phyloP scores from a whole-genome alignment of 805 yeast genomes.

The Starmerella vaccinii region DNA sequence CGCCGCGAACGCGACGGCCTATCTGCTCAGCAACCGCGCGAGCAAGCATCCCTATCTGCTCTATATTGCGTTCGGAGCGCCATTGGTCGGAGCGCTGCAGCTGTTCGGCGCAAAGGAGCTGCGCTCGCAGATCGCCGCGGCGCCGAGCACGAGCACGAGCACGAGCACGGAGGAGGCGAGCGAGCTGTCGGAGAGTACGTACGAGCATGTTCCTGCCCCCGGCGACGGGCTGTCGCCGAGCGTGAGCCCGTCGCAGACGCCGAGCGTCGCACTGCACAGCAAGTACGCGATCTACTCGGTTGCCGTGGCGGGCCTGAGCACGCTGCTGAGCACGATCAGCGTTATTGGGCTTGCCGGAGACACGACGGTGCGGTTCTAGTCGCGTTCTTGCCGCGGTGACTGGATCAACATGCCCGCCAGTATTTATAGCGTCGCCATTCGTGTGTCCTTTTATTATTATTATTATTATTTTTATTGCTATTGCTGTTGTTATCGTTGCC shows the following conservation, averaged over 20 bases:
- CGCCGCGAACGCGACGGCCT: constrained; percentile 26
- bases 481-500: too few species aligned
- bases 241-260: background rate
- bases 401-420: too few species aligned
- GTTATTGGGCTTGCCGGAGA: constrained; percentile 27
- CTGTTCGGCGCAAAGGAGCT: constrained; percentile 24
- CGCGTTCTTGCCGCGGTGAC: too few species aligned
- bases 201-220: constrained; percentile 16
- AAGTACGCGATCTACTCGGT: constrained; percentile 22
- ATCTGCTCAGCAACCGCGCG: constrained; percentile 23
- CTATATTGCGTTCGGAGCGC: constrained; percentile 30
- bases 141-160: background rate
- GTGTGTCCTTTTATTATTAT: too few species aligned
- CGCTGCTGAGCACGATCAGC: constrained; percentile 20
- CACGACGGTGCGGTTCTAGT: constrained; percentile 5
- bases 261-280: constrained; percentile 7
- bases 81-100: constrained; percentile 26
- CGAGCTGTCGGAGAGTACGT: constrained; percentile 17
- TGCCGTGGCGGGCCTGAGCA: constrained; percentile 24
- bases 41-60: constrained; percentile 32
- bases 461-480: too few species aligned
- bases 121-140: constrained; percentile 10
- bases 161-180: constrained; percentile 10
- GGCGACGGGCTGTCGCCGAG: background rate
- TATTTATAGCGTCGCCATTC: background rate